phyloP scores from a whole-genome alignment of 495 filamentous ascomycete species.

The Neurospora sp. region DNA sequence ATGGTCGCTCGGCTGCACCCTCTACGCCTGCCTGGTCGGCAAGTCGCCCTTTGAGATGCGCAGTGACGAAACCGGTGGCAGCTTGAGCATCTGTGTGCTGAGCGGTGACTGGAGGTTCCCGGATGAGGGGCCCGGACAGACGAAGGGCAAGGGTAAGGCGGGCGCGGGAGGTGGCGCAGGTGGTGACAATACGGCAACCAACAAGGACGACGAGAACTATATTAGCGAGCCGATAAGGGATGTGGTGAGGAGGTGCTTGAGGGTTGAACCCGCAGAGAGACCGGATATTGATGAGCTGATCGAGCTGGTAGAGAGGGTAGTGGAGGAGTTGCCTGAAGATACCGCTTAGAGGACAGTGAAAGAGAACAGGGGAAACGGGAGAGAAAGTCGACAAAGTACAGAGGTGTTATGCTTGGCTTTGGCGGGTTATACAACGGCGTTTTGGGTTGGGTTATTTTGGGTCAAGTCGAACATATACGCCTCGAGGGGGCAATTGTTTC shows the following conservation, averaged over 20 bases:
- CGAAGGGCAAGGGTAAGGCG: conserved; percentile 45
- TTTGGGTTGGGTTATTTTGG: neutral
- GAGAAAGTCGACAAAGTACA: neutral
- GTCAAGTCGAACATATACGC: neutral
- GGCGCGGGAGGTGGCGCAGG: conserved; percentile 9
- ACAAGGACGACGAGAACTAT: conserved; percentile 14
- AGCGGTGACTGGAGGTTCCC: conserved; percentile 92
- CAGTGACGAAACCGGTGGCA: conserved; percentile 90
- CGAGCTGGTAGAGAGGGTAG: conserved; percentile 61
- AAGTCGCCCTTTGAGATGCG: conserved; percentile 95
- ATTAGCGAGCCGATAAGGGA: conserved; percentile 75
- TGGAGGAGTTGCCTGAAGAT: conserved; percentile 67
- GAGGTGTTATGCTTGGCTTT: neutral
- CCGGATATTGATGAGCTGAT: conserved; percentile 90
- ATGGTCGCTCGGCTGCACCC: conserved; percentile 91
- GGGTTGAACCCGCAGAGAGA: conserved; percentile 84
- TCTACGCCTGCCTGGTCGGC: conserved; percentile 91
- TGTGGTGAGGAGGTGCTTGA: conserved; percentile 77
- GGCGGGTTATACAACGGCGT: neutral
- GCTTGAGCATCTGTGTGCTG: conserved; percentile 80
- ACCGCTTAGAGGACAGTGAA: conserved; percentile 8
- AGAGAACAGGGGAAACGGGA: neutral
- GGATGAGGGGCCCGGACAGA: conserved; percentile 54
- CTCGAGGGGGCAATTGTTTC: neutral
- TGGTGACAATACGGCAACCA: conserved; percentile 8